Base-by-base conservation (phyloP, 2,329 filamentous ascomycete species). In the Fusarium redolens region DNA sequence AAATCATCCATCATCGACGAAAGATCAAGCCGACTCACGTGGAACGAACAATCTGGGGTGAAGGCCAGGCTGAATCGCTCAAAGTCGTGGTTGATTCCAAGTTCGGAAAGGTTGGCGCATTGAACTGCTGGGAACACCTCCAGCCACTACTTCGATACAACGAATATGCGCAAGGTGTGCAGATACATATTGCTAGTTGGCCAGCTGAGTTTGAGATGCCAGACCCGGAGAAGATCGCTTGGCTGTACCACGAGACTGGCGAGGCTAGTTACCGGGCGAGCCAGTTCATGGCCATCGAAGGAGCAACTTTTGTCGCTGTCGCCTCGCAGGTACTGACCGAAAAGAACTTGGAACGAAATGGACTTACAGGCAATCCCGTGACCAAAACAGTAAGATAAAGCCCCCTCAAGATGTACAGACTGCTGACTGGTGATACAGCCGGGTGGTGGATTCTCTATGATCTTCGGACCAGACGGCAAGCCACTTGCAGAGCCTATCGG, bases 61-160 rank as follows among this genome's bases (percentile, higher is more conserved):
- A 59, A 20, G 56, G 56, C 4, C 56, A 59, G 20, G 56, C 56
- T 10, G 56, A 59, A n/a, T 59, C 56, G 4, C 56, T 59, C n/a
- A 38, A 41, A 17, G 35, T 52, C 4, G 56, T 59, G 3, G 56
- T 54, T 15, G 56, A 59, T 40, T 33, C 56, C n/a, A 33, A 54
- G 35, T 59, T 59, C 17, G 56, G 56, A 28, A 59, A 59, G 13
- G 45, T 59, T 4, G 56, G 56, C 4, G 56, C 56, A 3, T 40
- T 59, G 56, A 59, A 59, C 15, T 59, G 45, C 10, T 59, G 56
- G 56, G 56, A 59, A 30, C 56, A 59, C 25, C 30, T 59, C 12
- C 56, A 59, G 20, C 56, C 45, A 22, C 14, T 59, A 11, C 56
- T 59, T 14, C 25, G 56, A 20, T 59, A 59, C 4, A 59, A 59